Conservation (phyloP, 2,329 filamentous ascomycete genomes). For the Trichophaea hybrida region DNA sequence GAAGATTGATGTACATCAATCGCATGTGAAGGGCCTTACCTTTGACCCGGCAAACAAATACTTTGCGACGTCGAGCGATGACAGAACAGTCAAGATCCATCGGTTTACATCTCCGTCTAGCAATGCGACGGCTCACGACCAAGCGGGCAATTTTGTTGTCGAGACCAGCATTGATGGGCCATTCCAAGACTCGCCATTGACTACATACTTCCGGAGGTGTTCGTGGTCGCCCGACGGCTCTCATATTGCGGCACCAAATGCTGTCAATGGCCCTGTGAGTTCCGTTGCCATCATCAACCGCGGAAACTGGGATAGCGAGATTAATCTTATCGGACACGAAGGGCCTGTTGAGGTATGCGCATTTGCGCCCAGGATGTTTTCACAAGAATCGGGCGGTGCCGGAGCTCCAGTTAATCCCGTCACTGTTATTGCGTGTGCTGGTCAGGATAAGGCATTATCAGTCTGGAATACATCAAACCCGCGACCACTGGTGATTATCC, state of each 20-base stretch:
- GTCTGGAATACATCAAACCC: slow-evolving; percentile 97
- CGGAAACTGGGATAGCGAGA: slow-evolving; percentile 85
- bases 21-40: slow-evolving; percentile 95
- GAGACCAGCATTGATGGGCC: slow-evolving; percentile 82
- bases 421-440: slow-evolving; percentile 90
- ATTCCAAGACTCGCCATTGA: slow-evolving; percentile 81
- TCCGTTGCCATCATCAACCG: slow-evolving; percentile 93
- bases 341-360: slow-evolving; percentile 93
- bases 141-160: slow-evolving; percentile 89
- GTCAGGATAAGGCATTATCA: slow-evolving; percentile 89
- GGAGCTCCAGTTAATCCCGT: slow-evolving; percentile 41
- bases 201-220: slow-evolving; percentile 89
- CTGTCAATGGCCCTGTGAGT: slow-evolving; percentile 91
- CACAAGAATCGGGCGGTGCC: slow-evolving; percentile 40
- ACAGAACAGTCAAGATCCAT: slow-evolving; percentile 92
- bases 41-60: slow-evolving; percentile 99
- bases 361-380: slow-evolving; percentile 85
- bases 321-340: slow-evolving; percentile 94
- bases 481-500: slow-evolving; percentile 73
- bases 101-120: slow-evolving; percentile 81
- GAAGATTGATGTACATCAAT: slow-evolving; percentile 81
- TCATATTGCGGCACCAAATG: slow-evolving; percentile 92
- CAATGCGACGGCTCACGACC: slow-evolving; percentile 86
- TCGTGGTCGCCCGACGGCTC: slow-evolving; percentile 97
- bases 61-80: slow-evolving; percentile 94